These are phyloP conservation scores for Suillus fuscotomentosus DNA, from an alignment of 768 basidiomycete genomes.

Conservation along the genomic window DNA sequence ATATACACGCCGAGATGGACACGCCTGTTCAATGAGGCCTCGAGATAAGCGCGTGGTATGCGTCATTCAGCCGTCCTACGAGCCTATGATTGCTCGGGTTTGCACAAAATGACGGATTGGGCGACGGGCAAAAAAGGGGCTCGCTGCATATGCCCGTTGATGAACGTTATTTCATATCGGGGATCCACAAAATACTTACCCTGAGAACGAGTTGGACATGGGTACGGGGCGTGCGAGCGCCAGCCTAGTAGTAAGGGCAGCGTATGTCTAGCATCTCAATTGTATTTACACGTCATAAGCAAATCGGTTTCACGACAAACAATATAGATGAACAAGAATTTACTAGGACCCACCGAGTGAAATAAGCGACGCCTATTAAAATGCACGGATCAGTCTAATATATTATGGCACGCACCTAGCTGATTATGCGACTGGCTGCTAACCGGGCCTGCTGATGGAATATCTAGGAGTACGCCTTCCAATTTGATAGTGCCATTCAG, in stretches of 20 bases:
- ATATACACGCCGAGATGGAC: conserved; percentile 20
- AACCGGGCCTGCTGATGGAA: not conserved
- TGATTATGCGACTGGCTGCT: not conserved
- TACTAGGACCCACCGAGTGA: not conserved
- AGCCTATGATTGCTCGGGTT: not conserved
- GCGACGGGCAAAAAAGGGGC: not conserved
- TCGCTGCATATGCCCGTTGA: not conserved
- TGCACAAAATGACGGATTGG: not conserved
- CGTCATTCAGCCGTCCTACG: not conserved
- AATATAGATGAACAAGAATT: not conserved
- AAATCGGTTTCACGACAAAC: not conserved
- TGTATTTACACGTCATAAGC: not conserved
- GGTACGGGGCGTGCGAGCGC: not conserved
- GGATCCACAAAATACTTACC: not conserved
- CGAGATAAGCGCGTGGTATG: not conserved
- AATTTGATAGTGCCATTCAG: not conserved
- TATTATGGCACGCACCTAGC: not conserved
- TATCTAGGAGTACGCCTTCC: not conserved
- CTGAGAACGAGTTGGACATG: not conserved
- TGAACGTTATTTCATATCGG: not conserved
- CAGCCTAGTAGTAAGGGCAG: not conserved
- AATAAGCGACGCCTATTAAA: not conserved
- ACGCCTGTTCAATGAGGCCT: conserved; percentile 21
- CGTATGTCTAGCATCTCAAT: not conserved
- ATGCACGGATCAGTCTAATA: not conserved